Evolutionary conservation across 164 flowering plant genomes (phyloP).

Genomic region (Liriodendron chinense): DNA sequence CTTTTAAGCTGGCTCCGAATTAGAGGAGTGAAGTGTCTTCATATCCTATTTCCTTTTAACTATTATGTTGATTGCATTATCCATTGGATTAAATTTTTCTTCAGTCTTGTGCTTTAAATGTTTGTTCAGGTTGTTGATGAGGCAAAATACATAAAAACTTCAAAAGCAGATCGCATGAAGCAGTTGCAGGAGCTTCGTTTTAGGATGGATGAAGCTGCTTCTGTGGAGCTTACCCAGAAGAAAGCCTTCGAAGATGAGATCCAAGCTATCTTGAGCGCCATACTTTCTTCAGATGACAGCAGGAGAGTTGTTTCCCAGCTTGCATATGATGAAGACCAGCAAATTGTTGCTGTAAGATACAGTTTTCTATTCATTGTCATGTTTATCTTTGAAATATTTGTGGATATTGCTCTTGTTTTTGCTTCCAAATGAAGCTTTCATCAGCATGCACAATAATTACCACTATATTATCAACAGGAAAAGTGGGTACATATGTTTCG

Average conservation of each 20-base stretch:
- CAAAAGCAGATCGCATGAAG: slow-evolving; percentile 50
- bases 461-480: slow-evolving; percentile 46
- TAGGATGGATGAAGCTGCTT: slow-evolving; percentile 57
- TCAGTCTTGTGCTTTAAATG: not conserved
- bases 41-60: not conserved
- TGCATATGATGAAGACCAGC: slow-evolving; percentile 83
- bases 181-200: slow-evolving; percentile 62
- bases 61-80: not conserved
- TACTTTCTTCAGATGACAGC: slow-evolving; percentile 74
- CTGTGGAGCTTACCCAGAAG: slow-evolving; percentile 44
- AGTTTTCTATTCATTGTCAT: not conserved
- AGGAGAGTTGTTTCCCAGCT: slow-evolving; percentile 78
- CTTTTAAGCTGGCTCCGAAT: not conserved
- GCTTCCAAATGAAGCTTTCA: not conserved
- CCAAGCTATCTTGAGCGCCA: slow-evolving; percentile 44
- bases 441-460: not conserved
- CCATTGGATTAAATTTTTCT: not conserved
- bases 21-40: not conserved
- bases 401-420: not conserved
- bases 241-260: slow-evolving; percentile 80
- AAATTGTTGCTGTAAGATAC: slow-evolving; percentile 72
- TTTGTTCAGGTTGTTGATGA: slow-evolving; percentile 73
- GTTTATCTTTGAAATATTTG: not conserved
- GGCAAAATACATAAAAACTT: slow-evolving; percentile 52
- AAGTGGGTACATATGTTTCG: slow-evolving; percentile 94